Conservation (phyloP, 768 basidiomycete species). For the Hortiboletus flavorubellus region DNA sequence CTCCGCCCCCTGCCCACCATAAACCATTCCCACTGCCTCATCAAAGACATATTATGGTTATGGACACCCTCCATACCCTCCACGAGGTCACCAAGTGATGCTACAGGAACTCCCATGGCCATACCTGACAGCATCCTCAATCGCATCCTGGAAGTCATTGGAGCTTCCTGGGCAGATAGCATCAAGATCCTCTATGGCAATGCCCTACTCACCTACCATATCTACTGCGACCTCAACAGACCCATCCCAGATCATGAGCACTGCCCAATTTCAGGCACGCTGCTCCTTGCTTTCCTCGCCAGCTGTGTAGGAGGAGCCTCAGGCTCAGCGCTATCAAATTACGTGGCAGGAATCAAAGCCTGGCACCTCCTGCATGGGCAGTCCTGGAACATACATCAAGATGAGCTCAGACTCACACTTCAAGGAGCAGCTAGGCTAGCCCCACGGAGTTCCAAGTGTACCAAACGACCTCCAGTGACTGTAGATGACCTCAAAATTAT, state of each 20-base stretch:
- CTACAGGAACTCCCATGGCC: neutral
- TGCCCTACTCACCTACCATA: neutral
- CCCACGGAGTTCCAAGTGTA: rapidly evolving
- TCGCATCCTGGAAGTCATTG: neutral
- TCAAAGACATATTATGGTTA: neutral
- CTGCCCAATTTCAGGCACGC: rapidly evolving
- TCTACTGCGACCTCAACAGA: neutral
- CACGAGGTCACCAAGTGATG: neutral
- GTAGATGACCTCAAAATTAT: neutral
- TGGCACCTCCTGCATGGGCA: constrained; percentile 1
- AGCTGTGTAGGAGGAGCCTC: neutral
- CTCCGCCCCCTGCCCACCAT: rapidly evolving
- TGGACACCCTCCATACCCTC: neutral
- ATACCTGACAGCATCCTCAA: neutral
- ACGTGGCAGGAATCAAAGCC: rapidly evolving
- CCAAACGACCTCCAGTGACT: neutral
- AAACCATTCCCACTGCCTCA: neutral
- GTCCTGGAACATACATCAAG: neutral
- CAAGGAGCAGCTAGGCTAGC: neutral
- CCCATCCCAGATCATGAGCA: neutral
- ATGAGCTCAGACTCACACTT: neutral
- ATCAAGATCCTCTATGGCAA: neutral
- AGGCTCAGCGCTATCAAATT: neutral
- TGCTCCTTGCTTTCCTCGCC: neutral
- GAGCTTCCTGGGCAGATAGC: neutral